Percentiles rank a stretch among this genome's conserved stretches.
phyloP scores from a whole-genome alignment of 441 rosid species.

The Jatropha podagrica region DNA sequence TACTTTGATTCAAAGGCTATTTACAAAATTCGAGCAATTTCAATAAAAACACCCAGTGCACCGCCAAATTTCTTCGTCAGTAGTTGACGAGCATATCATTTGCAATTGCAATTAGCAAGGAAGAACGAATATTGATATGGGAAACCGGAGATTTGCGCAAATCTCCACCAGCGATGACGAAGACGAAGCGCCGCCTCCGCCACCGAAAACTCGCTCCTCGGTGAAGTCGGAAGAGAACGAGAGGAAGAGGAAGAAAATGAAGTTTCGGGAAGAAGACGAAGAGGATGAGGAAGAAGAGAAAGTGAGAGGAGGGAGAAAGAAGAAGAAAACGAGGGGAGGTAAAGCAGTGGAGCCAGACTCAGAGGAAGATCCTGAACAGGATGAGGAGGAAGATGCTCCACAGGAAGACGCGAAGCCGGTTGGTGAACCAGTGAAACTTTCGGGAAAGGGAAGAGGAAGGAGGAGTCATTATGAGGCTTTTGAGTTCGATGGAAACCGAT shows the following conservation, averaged over 20 bases:
- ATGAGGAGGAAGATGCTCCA: constrained; percentile 43
- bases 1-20: not conserved
- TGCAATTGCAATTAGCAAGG: no score
- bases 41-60: not conserved
- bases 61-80: not conserved
- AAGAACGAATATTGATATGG: constrained; percentile 34
- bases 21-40: not conserved
- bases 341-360: constrained; percentile 22
- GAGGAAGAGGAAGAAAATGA: constrained; percentile 37
- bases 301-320: constrained; percentile 39
- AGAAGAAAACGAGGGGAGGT: constrained; percentile 32
- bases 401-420: constrained; percentile 82
- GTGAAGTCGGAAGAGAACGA: constrained; percentile 33
- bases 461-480: constrained; percentile 59
- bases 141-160: constrained; percentile 70
- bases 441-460: constrained; percentile 78
- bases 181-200: constrained; percentile 40
- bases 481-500: constrained; percentile 75
- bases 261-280: constrained; percentile 26
- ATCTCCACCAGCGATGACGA: constrained; percentile 86
- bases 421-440: constrained; percentile 54
- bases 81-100: not conserved
- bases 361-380: constrained; percentile 34
- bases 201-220: constrained; percentile 38
- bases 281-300: constrained; percentile 19